phyloP scores from a whole-genome alignment of 805 yeast species.

The Metschnikowia kunwiensis region DNA sequence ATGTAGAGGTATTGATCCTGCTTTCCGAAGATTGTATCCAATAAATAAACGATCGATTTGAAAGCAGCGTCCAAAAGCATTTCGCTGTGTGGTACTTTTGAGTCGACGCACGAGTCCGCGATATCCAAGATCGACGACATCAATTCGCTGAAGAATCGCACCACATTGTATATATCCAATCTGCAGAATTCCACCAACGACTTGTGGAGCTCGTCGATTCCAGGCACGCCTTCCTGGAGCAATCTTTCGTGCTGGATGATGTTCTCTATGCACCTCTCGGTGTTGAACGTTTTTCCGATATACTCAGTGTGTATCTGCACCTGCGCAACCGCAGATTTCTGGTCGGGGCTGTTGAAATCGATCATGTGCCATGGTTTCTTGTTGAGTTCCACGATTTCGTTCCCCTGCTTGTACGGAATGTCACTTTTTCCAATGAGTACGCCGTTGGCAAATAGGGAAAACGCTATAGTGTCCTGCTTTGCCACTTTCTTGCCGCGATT shows the following conservation, averaged over 20 bases:
- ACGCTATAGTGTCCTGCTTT: constrained; percentile 51
- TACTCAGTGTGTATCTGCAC: constrained; percentile 59
- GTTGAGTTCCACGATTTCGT: constrained; percentile 46
- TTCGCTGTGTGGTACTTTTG: constrained; percentile 24
- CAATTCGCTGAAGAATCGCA: constrained; percentile 62
- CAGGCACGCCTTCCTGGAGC: constrained; percentile 40
- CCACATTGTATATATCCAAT: constrained; percentile 50
- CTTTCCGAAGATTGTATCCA: constrained; percentile 63
- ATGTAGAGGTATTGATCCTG: constrained; percentile 60
- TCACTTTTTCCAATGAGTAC: constrained; percentile 57
- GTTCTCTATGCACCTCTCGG: constrained; percentile 52
- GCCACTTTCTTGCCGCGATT: constrained; percentile 32
- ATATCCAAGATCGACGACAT: constrained; percentile 36
- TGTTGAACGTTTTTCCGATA: constrained; percentile 64
- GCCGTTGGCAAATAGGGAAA: constrained; percentile 63
- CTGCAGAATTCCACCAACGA: constrained; percentile 50
- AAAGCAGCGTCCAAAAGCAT: constrained; percentile 40
- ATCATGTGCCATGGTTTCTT: constrained; percentile 40
- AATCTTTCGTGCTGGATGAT: constrained; percentile 52
- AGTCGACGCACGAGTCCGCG: constrained; percentile 26
- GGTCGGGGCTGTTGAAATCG: constrained; percentile 41
- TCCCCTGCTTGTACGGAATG: constrained; percentile 47
- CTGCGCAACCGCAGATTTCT: constrained; percentile 39
- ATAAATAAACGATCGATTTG: constrained; percentile 55
- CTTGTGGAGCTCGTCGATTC: constrained; percentile 44